Evolutionary conservation across 228 moss, liverwort and hornwort species (phyloP).

Genomic region (Sphagnum magellanicum): DNA sequence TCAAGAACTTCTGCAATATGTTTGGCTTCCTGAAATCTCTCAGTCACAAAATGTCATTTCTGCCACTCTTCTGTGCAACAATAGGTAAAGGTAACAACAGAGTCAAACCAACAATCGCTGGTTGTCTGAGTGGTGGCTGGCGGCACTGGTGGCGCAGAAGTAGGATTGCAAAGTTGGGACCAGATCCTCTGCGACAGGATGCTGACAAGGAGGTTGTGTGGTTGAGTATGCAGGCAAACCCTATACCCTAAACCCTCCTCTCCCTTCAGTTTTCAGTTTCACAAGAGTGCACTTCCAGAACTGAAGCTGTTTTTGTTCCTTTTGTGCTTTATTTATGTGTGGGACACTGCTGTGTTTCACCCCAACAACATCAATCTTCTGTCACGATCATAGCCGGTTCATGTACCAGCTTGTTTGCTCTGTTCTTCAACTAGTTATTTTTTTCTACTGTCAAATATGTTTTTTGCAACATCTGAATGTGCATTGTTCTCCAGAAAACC

Average conservation of each 20-base stretch:
- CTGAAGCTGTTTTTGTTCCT: not conserved
- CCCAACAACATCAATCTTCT: not conserved
- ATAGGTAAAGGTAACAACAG: too few relatives aligned
- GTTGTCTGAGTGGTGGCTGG: slow-evolving; percentile 2
- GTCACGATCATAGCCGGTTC: not conserved
- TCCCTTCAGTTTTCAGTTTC: not conserved
- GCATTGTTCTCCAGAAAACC: slow-evolving; percentile 43
- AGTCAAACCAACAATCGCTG: not conserved
- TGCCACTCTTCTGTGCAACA: too few relatives aligned
- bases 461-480: too few relatives aligned
- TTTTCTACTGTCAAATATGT: not conserved
- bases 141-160: slow-evolving; percentile 36
- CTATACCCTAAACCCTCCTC: slow-evolving; percentile 2
- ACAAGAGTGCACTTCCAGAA: not conserved
- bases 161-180: slow-evolving; percentile 55
- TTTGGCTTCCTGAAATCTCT: too few relatives aligned
- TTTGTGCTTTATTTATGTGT: not conserved
- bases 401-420: not conserved
- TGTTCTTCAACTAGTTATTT: not conserved
- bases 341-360: too few relatives aligned
- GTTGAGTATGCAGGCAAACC: slow-evolving; percentile 72
- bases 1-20: too few relatives aligned
- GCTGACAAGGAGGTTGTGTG: slow-evolving; percentile 84
- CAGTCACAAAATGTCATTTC: too few relatives aligned
- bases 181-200: slow-evolving; percentile 76